These are phyloP conservation scores for Aspergillus novofumigatus DNA, from an alignment of 2,329 filamentous ascomycete species.

Conservation along the genomic window DNA sequence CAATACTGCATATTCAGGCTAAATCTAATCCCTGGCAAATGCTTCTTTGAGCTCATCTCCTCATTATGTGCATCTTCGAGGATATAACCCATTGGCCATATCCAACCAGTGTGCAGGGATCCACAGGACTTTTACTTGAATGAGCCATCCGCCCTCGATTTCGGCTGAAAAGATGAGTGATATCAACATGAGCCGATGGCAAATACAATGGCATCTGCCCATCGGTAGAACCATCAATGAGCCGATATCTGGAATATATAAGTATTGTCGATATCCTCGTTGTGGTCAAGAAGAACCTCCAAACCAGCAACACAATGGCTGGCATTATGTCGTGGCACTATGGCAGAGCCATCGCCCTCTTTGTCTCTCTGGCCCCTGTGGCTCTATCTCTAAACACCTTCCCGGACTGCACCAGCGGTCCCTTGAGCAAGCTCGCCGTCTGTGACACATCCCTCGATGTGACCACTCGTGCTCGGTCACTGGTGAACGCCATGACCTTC, in stretches of 20 bases:
- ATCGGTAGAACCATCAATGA: too few species aligned
- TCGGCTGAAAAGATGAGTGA: not conserved
- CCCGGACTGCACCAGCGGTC: conserved; percentile 48
- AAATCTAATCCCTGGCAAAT: not conserved
- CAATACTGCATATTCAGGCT: not conserved
- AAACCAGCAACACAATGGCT: not conserved
- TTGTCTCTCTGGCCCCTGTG: not conserved
- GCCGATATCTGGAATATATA: not conserved
- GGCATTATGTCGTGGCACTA: not conserved
- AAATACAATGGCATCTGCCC: too few species aligned
- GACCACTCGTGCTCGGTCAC: conserved; percentile 38
- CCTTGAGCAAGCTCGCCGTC: conserved; percentile 45
- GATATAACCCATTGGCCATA: not conserved
- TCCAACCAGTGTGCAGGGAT: not conserved
- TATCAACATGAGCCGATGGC: not conserved
- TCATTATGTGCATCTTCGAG: too few species aligned
- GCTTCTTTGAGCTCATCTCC: not conserved
- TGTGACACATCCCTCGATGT: conserved; percentile 43
- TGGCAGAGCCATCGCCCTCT: not conserved
- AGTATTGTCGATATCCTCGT: not conserved
- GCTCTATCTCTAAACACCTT: conserved; percentile 22
- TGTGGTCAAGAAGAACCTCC: not conserved
- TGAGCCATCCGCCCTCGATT: not conserved
- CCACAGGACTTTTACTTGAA: not conserved
- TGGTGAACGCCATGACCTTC: conserved; percentile 43